Base-by-base conservation (phyloP, 1,139 yeast species). In the Geotrichum restrictum region DNA sequence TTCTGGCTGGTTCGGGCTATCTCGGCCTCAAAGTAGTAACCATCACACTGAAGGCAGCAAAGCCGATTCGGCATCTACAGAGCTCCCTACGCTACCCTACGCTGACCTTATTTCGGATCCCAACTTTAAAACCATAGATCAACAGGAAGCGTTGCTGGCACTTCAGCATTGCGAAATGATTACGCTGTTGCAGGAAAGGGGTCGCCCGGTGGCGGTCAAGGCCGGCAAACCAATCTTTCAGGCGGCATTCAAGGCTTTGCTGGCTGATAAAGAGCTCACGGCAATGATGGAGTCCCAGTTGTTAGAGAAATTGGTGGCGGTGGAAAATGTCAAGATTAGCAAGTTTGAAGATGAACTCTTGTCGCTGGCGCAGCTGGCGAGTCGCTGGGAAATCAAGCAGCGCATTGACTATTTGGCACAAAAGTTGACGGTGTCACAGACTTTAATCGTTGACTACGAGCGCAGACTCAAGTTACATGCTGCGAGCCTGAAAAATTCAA, bases 221-320 rank as follows among this genome's bases (percentile, higher is more conserved):
- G 88, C 95, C 0, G 95, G 96, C 0, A 82, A 91, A 62, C 98
- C 98, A 1, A 72, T 93, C 22, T 91, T 75, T 67, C 78, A 79
- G 56, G 88, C 93, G 0, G 96, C 98, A 0, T 93, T 93, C 71
- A 66, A 74, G 53, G 77, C 79, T 53, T 74, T 93, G 63, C 76
- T 83, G 3, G 63, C 73, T 1, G 93, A 88, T 65, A 63, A 72
- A 14, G 76, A 77, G 37, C 71, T 87, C 10, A 78, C 74, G 56
- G 81, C 80, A 24, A 74, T 81, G 21, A 77, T 87, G 68, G 95
- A 88, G 65, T 74, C 83, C 1, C 77, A 80, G 31, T 81, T 82
- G 58, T 70, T 84, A 49, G 71, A 74, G 48, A 74, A 75, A 45
- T 70, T 83, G 53, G 77, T 88, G 46, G 68, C 74, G 11, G 67